phyloP scores from a whole-genome alignment of 2,329 filamentous ascomycete genomes.

The Fusarium armeniacum region DNA sequence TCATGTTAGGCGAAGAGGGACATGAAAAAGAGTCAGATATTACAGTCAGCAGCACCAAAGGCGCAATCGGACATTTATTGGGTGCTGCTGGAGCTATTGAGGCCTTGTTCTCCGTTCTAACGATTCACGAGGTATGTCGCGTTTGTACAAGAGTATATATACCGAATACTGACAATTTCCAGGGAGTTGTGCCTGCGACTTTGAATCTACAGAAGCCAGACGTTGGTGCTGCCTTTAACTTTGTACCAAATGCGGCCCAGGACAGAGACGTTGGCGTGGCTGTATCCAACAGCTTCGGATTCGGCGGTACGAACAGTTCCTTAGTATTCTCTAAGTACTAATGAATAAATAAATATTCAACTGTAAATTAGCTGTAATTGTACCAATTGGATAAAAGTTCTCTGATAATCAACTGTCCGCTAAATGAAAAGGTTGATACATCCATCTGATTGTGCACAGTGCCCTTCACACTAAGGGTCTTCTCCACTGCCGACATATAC shows the following conservation, averaged over 20 bases:
- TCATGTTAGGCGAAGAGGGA: slow-evolving; percentile 82
- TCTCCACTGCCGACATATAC: slow-evolving; percentile 37
- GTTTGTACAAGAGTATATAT: neutral
- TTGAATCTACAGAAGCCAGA: slow-evolving; percentile 81
- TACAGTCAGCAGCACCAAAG: slow-evolving; percentile 93
- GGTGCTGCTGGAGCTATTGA: slow-evolving; percentile 94
- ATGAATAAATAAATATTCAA: slow-evolving; percentile 2
- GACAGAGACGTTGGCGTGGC: slow-evolving; percentile 78
- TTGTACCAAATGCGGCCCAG: slow-evolving; percentile 81
- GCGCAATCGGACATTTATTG: slow-evolving; percentile 89
- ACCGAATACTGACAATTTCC: slow-evolving; percentile 33
- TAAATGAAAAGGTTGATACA: too few species aligned
- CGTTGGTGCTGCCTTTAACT: slow-evolving; percentile 83
- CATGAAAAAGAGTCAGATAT: slow-evolving; percentile 72
- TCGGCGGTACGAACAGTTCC: slow-evolving; percentile 95
- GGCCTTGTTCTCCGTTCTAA: slow-evolving; percentile 85
- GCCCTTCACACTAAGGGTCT: slow-evolving; percentile 18
- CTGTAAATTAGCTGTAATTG: slow-evolving; percentile 22
- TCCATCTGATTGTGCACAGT: slow-evolving; percentile 1
- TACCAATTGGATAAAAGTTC: neutral
- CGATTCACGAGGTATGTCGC: slow-evolving; percentile 78
- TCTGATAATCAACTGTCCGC: neutral
- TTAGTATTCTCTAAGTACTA: slow-evolving; percentile 75
- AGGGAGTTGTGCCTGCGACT: slow-evolving; percentile 88
- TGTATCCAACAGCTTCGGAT: slow-evolving; percentile 96